Conservation (phyloP, 768 basidiomycete species). For the Russula brevipes region DNA sequence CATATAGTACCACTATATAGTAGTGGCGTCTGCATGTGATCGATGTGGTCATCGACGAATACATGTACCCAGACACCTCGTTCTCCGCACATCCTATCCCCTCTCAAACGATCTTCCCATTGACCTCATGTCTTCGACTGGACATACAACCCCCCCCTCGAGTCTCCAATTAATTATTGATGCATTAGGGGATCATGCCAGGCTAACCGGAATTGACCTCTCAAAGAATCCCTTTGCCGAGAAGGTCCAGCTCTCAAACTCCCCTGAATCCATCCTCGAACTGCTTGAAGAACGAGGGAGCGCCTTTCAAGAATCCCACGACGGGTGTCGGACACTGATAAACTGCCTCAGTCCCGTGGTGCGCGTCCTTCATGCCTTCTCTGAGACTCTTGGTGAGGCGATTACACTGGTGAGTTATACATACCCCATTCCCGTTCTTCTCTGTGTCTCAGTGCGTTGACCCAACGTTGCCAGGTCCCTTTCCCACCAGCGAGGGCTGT, state of each 20-base stretch:
- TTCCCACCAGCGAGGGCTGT: background rate
- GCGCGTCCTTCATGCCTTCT: background rate
- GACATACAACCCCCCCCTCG: background rate
- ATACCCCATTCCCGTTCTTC: background rate
- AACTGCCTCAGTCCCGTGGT: background rate
- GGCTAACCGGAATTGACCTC: background rate
- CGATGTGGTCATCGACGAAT: too few relatives aligned
- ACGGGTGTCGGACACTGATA: background rate
- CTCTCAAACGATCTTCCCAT: background rate
- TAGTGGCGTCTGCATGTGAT: too few relatives aligned
- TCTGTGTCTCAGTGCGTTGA: background rate
- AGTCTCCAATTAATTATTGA: background rate
- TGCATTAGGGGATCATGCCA: background rate
- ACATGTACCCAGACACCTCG: background rate
- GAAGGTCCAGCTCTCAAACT: background rate
- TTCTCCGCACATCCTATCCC: background rate
- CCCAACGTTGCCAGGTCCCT: background rate
- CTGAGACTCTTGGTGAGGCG: background rate
- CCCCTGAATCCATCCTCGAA: background rate
- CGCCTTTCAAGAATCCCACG: conserved; percentile 1
- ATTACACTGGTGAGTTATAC: background rate
- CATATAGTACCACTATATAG: too few relatives aligned
- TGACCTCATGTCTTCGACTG: background rate
- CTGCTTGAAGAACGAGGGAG: background rate
- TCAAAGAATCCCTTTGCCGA: background rate